phyloP scores from a whole-genome alignment of 805 yeast species.

The Lipomyces kockii region DNA sequence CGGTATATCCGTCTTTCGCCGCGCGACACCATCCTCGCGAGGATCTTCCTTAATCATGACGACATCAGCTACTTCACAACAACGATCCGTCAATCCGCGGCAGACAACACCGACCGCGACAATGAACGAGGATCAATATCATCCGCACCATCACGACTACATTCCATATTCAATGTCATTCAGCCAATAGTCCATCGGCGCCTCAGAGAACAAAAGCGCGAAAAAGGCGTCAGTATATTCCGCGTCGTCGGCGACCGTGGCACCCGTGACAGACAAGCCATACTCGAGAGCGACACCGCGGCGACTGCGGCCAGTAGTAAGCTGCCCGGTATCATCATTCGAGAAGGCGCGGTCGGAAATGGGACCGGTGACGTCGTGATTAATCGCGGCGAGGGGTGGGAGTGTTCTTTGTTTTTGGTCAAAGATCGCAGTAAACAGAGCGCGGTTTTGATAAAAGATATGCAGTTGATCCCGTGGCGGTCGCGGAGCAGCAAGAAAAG shows the following conservation, averaged over 20 bases:
- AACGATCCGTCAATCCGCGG: not conserved
- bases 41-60: not conserved
- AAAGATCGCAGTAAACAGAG: slow-evolving; percentile 1
- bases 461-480: slow-evolving; percentile 2
- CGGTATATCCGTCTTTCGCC: slow-evolving; percentile 4
- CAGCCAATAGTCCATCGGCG: slow-evolving; percentile 6
- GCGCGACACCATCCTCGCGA: slow-evolving; percentile 6
- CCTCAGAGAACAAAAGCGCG: slow-evolving; percentile 4
- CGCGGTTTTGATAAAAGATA: slow-evolving; percentile 1
- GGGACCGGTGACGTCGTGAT: slow-evolving; percentile 4
- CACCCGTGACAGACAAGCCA: not conserved
- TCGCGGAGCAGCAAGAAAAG: not conserved
- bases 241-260: slow-evolving; percentile 8
- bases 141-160: not conserved
- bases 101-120: not conserved
- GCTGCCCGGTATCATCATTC: not conserved
- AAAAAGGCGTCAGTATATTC: not conserved
- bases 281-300: not conserved
- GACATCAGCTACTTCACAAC: slow-evolving; percentile 7
- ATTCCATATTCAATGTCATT: not conserved
- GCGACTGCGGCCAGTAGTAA: not conserved
- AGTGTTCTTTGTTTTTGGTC: slow-evolving; percentile 4
- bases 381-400: slow-evolving; percentile 4
- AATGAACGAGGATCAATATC: not conserved
- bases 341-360: slow-evolving; percentile 5